A percentile compares a stretch with the other conserved stretches of the same genome.
Evolutionary conservation across 2,329 filamentous ascomycete species (phyloP).

Genomic region (Diaporthe batatas): DNA sequence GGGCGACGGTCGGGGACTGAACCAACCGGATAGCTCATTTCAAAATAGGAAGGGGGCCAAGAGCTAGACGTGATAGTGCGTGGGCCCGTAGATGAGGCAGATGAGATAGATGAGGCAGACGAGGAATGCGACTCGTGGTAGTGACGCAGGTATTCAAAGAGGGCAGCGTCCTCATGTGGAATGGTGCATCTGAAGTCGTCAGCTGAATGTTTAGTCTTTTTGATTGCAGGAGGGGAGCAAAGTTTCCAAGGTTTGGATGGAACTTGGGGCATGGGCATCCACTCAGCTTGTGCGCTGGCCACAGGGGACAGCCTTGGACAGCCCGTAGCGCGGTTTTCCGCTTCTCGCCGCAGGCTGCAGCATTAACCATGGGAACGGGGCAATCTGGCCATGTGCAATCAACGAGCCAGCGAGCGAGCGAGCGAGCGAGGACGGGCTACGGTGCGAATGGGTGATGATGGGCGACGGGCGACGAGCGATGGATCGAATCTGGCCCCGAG

Average conservation of each 20-base stretch:
- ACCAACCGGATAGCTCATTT: slow-evolving; percentile 29
- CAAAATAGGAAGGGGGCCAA: slow-evolving; percentile 17
- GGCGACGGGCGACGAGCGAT: slow-evolving; percentile 34
- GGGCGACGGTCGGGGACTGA: slow-evolving; percentile 4
- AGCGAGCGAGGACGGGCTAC: slow-evolving; percentile 12
- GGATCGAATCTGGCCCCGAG: slow-evolving; percentile 35
- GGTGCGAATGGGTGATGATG: not conserved
- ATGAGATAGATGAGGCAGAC: too few relatives aligned
- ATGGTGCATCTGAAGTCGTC: slow-evolving; percentile 40
- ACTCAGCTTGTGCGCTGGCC: slow-evolving; percentile 22
- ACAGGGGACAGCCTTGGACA: slow-evolving; percentile 26
- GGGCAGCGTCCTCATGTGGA: slow-evolving; percentile 35
- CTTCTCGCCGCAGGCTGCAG: slow-evolving; percentile 25
- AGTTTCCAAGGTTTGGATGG: slow-evolving; percentile 32
- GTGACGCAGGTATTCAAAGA: slow-evolving; percentile 16
- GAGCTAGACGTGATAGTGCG: slow-evolving; percentile 15
- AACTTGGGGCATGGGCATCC: slow-evolving; percentile 29
- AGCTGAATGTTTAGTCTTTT: slow-evolving; percentile 43
- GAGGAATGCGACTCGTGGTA: slow-evolving; percentile 23
- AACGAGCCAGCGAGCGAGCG: slow-evolving; percentile 4
- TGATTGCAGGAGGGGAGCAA: slow-evolving; percentile 39
- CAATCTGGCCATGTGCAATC: slow-evolving; percentile 20
- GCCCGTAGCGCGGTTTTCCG: slow-evolving; percentile 2
- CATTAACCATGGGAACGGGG: slow-evolving; percentile 15
- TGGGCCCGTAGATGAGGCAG: not conserved